phyloP scores from a whole-genome alignment of 2,329 filamentous ascomycete species.

The Fusarium brevicatenulatum region DNA sequence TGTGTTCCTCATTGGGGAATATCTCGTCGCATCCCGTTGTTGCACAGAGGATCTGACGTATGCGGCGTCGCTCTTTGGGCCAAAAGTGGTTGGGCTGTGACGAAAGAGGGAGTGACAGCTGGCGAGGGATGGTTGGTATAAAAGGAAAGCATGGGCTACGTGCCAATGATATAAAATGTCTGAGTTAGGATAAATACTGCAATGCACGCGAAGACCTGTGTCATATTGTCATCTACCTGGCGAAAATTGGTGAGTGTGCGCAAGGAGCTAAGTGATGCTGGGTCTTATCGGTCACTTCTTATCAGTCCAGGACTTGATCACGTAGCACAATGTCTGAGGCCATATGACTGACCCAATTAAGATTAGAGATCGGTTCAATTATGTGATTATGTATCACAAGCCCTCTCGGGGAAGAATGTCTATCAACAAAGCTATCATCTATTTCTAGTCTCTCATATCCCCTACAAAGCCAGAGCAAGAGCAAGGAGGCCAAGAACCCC shows the following conservation, averaged over 20 bases:
- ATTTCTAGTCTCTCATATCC: no score
- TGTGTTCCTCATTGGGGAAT: not conserved
- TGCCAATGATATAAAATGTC: not conserved
- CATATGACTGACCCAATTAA: not conserved
- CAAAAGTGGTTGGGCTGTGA: not conserved
- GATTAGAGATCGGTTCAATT: not conserved
- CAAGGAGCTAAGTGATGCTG: not conserved
- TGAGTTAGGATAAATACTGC: not conserved
- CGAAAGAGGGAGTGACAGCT: not conserved
- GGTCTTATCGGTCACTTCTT: no score
- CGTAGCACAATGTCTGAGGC: not conserved
- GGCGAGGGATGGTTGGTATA: no score
- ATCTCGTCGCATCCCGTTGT: not conserved
- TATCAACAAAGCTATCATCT: not conserved
- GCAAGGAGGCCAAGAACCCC: not conserved
- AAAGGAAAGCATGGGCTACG: no score
- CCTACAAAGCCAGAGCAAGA: not conserved
- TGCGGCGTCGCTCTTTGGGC: not conserved
- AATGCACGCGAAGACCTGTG: no score
- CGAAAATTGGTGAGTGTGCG: not conserved
- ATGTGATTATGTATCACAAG: not conserved
- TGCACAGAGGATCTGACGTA: constrained; percentile 8
- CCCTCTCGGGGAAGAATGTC: not conserved
- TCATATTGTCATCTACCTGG: no score
- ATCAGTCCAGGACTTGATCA: no score